Evolutionary conservation across 2,329 filamentous ascomycete genomes (phyloP), one percentile per base, ranked within the genome.

Genomic region (Didymellaceae sp.): DNA sequence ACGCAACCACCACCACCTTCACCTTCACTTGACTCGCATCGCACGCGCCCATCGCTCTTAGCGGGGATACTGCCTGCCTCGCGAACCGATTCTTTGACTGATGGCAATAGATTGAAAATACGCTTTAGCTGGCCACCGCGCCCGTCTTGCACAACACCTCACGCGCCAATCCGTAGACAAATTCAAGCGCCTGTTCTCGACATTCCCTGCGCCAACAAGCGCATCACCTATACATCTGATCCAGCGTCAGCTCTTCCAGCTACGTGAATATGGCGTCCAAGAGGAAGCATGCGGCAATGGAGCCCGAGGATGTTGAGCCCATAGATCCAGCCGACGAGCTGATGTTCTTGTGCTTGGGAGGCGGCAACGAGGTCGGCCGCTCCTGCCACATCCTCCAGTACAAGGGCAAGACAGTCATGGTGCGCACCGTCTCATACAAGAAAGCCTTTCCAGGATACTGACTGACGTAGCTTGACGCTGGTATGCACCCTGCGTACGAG

Each of bases 371-470:
- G 76, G 94, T 99, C 55, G 94, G 94, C 45, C 84, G 94, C 60
- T 97, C 94, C 60, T 97, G 94, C 74, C 94, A 99, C 72, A 96
- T 99, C 64, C 86, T 99, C 53, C 91, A 97, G 70, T 99, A 99
- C 83, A 99, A 97, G 77, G 94, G 94, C 55, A 99, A 99, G 76
- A 97, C 93, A 5, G 91, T 99, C 62, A 99, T 99, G 94, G 91
- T 95, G 79, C 62, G 85, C 72, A 44, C 14, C 18, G 43, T n/a
- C 5, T 22, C 20, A 9, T 11, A 17, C 7, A 13, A 33, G 17
- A n/a, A 5, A 17, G 11, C 10, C 18, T 21, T 35, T n/a, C 16
- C 45, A 32, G 9, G 3, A 34, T 55, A 58, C 65, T 74, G 54
- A 73, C 52, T 16, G 10, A 24, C 2, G 49, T 70, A 96, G 91